Conservation (phyloP, 768 basidiomycete species). For the Hydnomerulius pinastri region DNA sequence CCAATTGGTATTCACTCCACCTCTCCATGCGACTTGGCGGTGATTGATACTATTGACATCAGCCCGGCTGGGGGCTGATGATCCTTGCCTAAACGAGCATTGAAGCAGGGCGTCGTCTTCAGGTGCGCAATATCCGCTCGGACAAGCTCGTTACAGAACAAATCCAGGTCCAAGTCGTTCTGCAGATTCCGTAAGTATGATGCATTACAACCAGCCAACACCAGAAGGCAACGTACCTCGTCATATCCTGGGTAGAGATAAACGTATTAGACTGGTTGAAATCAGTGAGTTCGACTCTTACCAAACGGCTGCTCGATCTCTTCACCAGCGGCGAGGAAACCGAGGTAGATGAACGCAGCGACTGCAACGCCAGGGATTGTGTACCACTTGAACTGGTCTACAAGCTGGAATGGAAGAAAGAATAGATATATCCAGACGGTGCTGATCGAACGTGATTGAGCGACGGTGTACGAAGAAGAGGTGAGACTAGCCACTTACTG, state of each 20-base stretch:
- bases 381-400: constrained; percentile 60
- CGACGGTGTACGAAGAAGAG: background rate
- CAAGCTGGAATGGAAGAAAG: constrained; percentile 76
- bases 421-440: constrained; percentile 76
- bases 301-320: constrained; percentile 73
- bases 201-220: background rate
- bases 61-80: background rate
- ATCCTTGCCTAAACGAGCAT: constrained; percentile 46
- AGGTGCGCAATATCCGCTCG: constrained; percentile 58
- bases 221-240: background rate
- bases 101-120: constrained; percentile 50
- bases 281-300: constrained; percentile 24
- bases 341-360: constrained; percentile 74
- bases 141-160: constrained; percentile 60
- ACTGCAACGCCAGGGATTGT: constrained; percentile 67
- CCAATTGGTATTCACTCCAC: background rate
- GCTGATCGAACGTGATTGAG: constrained; percentile 26
- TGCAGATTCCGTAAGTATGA: constrained; percentile 18
- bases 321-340: constrained; percentile 71
- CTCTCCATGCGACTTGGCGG: background rate
- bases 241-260: background rate
- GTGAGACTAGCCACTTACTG: background rate
- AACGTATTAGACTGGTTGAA: background rate
- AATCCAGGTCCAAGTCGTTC: constrained; percentile 70
- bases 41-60: constrained; percentile 1